Base-by-base conservation (phyloP, 768 basidiomycete species). In the Boletus sensibilis region DNA sequence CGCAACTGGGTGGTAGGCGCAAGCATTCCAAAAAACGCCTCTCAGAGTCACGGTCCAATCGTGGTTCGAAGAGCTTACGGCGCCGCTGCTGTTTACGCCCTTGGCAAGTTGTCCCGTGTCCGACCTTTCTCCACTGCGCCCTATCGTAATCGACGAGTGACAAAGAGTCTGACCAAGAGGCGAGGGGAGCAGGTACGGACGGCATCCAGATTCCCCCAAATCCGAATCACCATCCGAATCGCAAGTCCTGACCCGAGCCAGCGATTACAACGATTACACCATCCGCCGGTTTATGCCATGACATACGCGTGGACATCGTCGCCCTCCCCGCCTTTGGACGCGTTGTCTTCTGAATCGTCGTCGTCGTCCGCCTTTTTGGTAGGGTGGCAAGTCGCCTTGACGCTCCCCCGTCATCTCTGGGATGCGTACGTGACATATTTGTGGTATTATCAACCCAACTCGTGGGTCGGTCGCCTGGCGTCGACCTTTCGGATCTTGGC, bases 381-480 rank as follows among this genome's bases (percentile, higher is more conserved):
- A 3, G 50, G 38, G 21, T 52, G 51, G 52, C 64, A 51, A 12
- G 25, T 59, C 45, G 50, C 46, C 5, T 25, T 33, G 25, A 38
- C 57, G 5, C 33, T 78, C 38, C 82, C 81, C 4, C 63, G 64
- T 29, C 67, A 74, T 7, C 61, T 88, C 35, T 90, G 87, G 87
- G 65, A 76, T 21, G 75, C 74, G 56, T 92, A 92, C 63, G 59
- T 85, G 53, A 72, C 81, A 37, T 77, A 86, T 63, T 76, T 92
- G 23, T 87, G 83, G 81, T 72, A 80, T 62, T 90, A 88, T 63
- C 68, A 81, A 44, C 76, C 81, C 3, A 74, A 77, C 39, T 91
- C 90, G 4, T 87, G 82, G 84, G 85, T 92, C 46, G 81, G 78
- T 39, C 81, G 78, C 57, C 76, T 81, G 35, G 87, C 90, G 18